phyloP scores from a whole-genome alignment of 1,139 yeast species.

The Arxiozyma heterogenica region DNA sequence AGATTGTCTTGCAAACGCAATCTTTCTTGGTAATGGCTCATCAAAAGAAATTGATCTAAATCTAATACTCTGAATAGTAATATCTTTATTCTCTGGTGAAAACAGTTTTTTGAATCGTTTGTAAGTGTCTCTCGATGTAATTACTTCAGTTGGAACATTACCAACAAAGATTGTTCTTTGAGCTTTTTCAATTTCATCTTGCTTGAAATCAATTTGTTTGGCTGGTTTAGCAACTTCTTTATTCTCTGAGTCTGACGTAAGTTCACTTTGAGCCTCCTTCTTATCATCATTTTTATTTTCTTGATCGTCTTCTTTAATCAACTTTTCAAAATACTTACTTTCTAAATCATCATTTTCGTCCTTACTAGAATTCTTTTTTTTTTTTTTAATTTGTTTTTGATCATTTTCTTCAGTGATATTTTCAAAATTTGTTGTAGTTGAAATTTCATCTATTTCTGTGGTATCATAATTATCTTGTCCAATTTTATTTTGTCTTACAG shows the following conservation, averaged over 20 bases:
- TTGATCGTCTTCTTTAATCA: conserved; percentile 28
- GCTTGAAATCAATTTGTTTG: conserved; percentile 40
- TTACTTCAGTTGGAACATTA: conserved; percentile 59
- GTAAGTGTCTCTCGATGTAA: conserved; percentile 52
- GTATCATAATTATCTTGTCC: conserved; percentile 18
- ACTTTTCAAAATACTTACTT: conserved; percentile 38
- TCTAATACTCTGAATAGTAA: conserved; percentile 64
- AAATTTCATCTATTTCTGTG: conserved; percentile 14
- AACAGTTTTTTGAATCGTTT: conserved; percentile 60
- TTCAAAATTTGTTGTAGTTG: conserved; percentile 4
- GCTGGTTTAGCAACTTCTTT: conserved; percentile 19
- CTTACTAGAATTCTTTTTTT: conserved; percentile 19
- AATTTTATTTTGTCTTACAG: conserved; percentile 11
- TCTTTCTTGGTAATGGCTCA: conserved; percentile 83
- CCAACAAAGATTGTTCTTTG: conserved; percentile 87
- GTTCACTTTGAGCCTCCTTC: conserved; percentile 15
- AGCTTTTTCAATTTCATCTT: conserved; percentile 70
- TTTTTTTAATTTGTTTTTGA: conserved; percentile 11
- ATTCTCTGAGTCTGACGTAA: conserved; percentile 8
- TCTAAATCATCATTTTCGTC: conserved; percentile 43
- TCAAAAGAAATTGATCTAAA: conserved; percentile 89
- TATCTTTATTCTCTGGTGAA: conserved; percentile 10
- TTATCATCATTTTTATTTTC: conserved; percentile 19
- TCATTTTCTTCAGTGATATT: conserved; percentile 1
- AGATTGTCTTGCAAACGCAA: conserved; percentile 76